Evolutionary conservation across 306 rosid species (phyloP).

Genomic region (Cyamopsis tetragonoloba): DNA sequence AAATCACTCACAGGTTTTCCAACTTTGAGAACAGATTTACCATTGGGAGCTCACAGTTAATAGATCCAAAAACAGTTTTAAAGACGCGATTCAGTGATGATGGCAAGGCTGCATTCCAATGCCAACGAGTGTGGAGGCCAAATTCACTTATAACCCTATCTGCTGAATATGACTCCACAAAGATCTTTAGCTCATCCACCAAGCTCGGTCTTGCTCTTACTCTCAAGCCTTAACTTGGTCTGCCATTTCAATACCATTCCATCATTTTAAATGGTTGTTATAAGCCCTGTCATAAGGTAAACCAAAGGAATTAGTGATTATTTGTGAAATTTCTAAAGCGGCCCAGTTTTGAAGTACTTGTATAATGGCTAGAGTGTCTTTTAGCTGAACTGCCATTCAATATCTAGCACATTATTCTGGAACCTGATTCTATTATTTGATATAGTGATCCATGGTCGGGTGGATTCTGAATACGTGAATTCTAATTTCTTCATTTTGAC

Average conservation of each 20-base stretch:
- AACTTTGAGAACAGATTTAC: conserved; percentile 63
- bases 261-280: conserved; percentile 32
- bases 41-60: conserved; percentile 68
- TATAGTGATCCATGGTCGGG: not conserved
- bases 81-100: conserved; percentile 70
- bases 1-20: conserved; percentile 63
- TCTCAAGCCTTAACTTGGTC: conserved; percentile 68
- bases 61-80: conserved; percentile 53
- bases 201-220: conserved; percentile 81
- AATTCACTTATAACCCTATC: conserved; percentile 73
- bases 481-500: not conserved
- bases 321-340: conserved; percentile 39
- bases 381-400: conserved; percentile 20
- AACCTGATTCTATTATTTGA: conserved; percentile 7
- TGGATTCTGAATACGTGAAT: conserved; percentile 4
- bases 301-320: conserved; percentile 29
- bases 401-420: conserved; percentile 26
- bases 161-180: conserved; percentile 69
- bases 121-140: conserved; percentile 91
- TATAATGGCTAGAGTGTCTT: conserved; percentile 28
- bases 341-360: conserved; percentile 51
- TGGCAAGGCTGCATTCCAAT: conserved; percentile 72
- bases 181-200: conserved; percentile 52
- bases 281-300: conserved; percentile 30
- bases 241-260: conserved; percentile 10